Evolutionary conservation across 495 filamentous ascomycete species (phyloP).

Genomic region (Podospora tetraspora): DNA sequence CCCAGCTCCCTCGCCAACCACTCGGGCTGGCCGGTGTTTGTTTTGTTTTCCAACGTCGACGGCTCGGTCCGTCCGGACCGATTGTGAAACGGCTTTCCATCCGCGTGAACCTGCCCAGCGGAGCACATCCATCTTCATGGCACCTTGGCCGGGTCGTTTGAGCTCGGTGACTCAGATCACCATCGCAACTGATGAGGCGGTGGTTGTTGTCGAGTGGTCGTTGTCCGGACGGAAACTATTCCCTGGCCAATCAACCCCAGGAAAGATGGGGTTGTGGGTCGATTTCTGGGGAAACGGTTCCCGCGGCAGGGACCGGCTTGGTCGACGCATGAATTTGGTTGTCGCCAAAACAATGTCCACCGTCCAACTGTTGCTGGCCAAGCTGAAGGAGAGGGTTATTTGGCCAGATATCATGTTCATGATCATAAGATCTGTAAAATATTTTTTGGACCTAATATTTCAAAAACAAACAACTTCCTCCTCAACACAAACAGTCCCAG

Average conservation of each 20-base stretch:
- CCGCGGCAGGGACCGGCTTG: constrained; percentile 9
- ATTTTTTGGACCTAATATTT: neutral
- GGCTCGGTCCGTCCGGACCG: neutral
- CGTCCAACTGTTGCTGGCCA: neutral
- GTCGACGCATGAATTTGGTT: constrained; percentile 22
- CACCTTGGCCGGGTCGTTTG: neutral
- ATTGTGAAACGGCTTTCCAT: neutral
- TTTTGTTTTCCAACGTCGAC: neutral
- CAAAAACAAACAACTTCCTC: neutral
- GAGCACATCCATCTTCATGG: neutral
- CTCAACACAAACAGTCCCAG: neutral
- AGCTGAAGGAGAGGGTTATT: neutral
- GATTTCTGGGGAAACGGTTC: constrained; percentile 7
- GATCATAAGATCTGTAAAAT: neutral
- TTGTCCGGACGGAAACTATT: neutral
- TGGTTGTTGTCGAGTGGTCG: neutral
- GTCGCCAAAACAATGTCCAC: constrained; percentile 17
- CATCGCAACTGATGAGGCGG: neutral
- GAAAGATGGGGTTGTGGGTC: neutral
- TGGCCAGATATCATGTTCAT: neutral
- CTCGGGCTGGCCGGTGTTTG: neutral
- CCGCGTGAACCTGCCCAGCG: neutral
- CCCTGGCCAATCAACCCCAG: neutral
- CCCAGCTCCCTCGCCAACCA: neutral
- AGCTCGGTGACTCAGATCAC: neutral